Conservation (phyloP, 208 protist species). For the Crithidia sp. region DNA sequence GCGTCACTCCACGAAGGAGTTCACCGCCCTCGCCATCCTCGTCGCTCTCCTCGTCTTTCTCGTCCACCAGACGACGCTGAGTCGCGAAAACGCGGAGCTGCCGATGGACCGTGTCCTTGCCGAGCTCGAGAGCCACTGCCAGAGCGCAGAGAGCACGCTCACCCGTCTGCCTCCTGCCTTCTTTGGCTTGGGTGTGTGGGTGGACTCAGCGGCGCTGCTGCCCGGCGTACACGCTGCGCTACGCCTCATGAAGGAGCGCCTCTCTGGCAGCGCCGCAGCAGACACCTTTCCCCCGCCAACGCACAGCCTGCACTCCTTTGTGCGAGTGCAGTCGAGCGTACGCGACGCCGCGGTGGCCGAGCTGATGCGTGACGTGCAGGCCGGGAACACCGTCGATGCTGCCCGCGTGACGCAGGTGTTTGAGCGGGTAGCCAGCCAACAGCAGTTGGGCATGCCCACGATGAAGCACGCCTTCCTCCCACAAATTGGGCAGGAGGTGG, state of each 20-base stretch:
- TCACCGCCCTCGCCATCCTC: constrained; percentile 20
- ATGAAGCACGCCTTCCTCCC: constrained; percentile 58
- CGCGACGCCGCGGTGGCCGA: constrained; percentile 16
- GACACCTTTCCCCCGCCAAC: constrained; percentile 17
- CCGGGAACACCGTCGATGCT: background rate
- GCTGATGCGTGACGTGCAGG: constrained; percentile 7
- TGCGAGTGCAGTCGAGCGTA: constrained; percentile 32
- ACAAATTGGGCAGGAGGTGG: constrained; percentile 51
- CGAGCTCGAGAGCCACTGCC: constrained; percentile 32
- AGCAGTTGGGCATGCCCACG: constrained; percentile 72
- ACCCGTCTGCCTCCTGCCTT: constrained; percentile 33
- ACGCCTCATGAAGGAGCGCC: constrained; percentile 43
- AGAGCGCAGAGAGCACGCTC: background rate
- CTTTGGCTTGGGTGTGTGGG: constrained; percentile 73
- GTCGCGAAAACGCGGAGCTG: constrained; percentile 45
- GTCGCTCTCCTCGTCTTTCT: constrained; percentile 34
- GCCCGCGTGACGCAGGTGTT: constrained; percentile 4
- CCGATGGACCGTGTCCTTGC: constrained; percentile 44
- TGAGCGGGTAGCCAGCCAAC: constrained; percentile 28
- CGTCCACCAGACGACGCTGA: constrained; percentile 60
- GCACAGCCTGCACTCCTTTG: constrained; percentile 36
- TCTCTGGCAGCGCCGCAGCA: constrained; percentile 16
- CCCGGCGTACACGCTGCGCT: constrained; percentile 57
- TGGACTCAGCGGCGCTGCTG: constrained; percentile 50
- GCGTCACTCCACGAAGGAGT: constrained; percentile 25